Conservation (phyloP, 148 eudicot species). For the Hydrangea macrophylla region DNA sequence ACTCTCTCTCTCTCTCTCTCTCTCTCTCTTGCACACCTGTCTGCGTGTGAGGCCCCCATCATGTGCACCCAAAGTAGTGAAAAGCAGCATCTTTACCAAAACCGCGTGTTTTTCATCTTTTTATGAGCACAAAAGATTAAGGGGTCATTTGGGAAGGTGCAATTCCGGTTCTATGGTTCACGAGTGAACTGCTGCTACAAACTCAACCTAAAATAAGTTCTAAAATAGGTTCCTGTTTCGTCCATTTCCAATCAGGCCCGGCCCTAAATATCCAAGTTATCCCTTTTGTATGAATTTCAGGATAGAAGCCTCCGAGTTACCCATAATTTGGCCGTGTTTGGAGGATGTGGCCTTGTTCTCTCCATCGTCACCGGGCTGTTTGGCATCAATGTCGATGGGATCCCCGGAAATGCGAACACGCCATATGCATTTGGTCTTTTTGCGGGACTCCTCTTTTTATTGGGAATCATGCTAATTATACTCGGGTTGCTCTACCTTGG, state of each 20-base stretch:
- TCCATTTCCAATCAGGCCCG: too few relatives aligned
- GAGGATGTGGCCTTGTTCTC: conserved; percentile 85
- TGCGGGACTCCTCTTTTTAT: conserved; percentile 46
- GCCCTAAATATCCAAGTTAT: too few relatives aligned
- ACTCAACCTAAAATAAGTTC: too few relatives aligned
- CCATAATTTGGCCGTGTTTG: conserved; percentile 80
- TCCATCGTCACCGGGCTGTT: conserved; percentile 83
- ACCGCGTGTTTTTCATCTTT: too few relatives aligned
- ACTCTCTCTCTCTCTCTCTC: too few relatives aligned
- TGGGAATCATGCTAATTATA: conserved; percentile 58
- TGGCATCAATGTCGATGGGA: conserved; percentile 92
- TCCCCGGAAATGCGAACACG: conserved; percentile 68
- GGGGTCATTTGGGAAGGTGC: background rate
- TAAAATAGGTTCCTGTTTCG: too few relatives aligned
- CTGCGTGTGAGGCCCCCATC: too few relatives aligned
- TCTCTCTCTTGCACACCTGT: too few relatives aligned
- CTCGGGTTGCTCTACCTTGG: conserved; percentile 76
- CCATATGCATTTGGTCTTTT: conserved; percentile 86
- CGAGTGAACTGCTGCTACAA: too few relatives aligned
- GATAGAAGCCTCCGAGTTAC: conserved; percentile 85
- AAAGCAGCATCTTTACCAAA: too few relatives aligned
- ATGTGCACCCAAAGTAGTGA: too few relatives aligned
- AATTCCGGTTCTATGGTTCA: too few relatives aligned
- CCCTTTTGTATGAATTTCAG: conserved; percentile 28
- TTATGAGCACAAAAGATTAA: background rate